phyloP scores from a whole-genome alignment of 2,329 filamentous ascomycete species.

The Trichoderma sp. region DNA sequence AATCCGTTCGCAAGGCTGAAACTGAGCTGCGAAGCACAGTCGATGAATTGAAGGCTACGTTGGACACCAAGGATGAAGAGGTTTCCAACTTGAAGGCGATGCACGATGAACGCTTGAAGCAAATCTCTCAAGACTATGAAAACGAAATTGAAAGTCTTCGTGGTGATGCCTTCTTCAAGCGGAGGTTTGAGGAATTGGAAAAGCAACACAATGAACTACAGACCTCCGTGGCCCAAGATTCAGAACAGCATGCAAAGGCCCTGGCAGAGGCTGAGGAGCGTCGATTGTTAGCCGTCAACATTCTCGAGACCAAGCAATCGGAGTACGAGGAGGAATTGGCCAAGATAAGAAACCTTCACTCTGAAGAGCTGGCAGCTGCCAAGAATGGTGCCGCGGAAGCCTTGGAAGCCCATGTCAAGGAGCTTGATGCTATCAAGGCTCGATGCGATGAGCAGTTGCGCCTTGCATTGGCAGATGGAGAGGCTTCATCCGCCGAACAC shows the following conservation, averaged over 20 bases:
- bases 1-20: slow-evolving; percentile 40
- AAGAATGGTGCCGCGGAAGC: slow-evolving; percentile 52
- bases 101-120: slow-evolving; percentile 57
- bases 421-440: slow-evolving; percentile 54
- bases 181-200: slow-evolving; percentile 60
- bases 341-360: slow-evolving; percentile 54
- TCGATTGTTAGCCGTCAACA: slow-evolving; percentile 42
- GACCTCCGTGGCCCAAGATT: slow-evolving; percentile 34
- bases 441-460: slow-evolving; percentile 51
- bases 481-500: slow-evolving; percentile 39
- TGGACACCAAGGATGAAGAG: slow-evolving; percentile 46
- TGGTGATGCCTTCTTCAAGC: slow-evolving; percentile 62
- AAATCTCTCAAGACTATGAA: slow-evolving; percentile 59
- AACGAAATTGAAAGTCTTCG: slow-evolving; percentile 62
- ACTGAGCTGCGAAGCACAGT: slow-evolving; percentile 48
- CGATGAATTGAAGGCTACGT: slow-evolving; percentile 45
- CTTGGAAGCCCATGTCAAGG: slow-evolving; percentile 45
- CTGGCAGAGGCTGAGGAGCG: slow-evolving; percentile 44
- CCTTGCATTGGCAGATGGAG: slow-evolving; percentile 42
- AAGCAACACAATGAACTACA: slow-evolving; percentile 52
- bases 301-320: slow-evolving; percentile 49
- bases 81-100: slow-evolving; percentile 52
- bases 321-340: slow-evolving; percentile 55
- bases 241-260: slow-evolving; percentile 40
- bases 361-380: slow-evolving; percentile 55